Base-by-base conservation (phyloP, 2,329 filamentous ascomycete species). In the Fusarium sp. region DNA sequence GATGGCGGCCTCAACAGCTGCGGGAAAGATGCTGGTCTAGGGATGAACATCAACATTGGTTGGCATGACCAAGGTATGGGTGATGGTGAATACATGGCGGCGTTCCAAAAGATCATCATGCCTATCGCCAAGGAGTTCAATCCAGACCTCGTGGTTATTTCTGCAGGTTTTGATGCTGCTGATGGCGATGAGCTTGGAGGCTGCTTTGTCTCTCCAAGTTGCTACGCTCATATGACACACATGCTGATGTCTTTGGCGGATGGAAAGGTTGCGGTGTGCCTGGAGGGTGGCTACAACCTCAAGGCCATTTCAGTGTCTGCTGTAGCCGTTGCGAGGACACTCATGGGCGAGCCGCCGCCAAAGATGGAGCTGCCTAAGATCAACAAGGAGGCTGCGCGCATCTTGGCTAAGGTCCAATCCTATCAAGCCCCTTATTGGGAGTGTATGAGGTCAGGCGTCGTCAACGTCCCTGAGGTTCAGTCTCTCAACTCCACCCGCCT, bases 181-280 rank as follows among this genome's bases (percentile, higher is more conserved):
- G 93, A 92, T 69, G 96, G 96, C 15, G 96, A 99, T 78, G 91
- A 96, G 76, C 86, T 99, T 3, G 96, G 96, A 50, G 93, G 92
- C 31, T 99, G 96, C 78, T 95, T 93, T 75, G 96, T 99, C 8
- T 92, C 94, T 2, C 96, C 96, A 0, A 82, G 90, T 7, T 97
- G 96, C 77, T 99, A 98, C 77, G 93, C 94, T 16, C 95, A 99
- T 77, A 98, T 99, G 96, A 98, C 96, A 18, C 94, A 98, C 77
- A 98, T 98, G 95, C 88, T 99, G 47, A 98, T 98, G 94, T 94
- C 93, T 4, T 85, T 99, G 21, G 95, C 96, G 1, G 86, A 90
- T 43, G 96, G 96, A 28, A 97, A 94, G 76, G 86, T 99, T 16
- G 92, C 93, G 4, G 95, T 98, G 11, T 98, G 94, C 76, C 85